phyloP scores from a whole-genome alignment of 2,329 filamentous ascomycete genomes.

The Pyrenophora graminea region DNA sequence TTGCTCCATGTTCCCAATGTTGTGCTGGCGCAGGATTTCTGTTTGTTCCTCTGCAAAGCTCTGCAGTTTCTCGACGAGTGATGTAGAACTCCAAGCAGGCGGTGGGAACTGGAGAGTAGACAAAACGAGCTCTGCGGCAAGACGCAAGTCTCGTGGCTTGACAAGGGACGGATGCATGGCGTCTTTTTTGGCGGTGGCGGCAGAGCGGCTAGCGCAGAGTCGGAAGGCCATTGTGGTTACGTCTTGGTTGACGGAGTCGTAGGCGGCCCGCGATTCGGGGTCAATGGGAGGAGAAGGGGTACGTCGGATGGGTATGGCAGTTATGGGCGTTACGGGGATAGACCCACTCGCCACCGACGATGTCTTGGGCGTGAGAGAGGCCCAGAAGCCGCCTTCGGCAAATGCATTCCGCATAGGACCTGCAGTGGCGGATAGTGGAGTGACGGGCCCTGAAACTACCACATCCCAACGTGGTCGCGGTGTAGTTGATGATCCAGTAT shows the following conservation, averaged over 20 bases:
- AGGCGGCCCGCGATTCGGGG: conserved; percentile 5
- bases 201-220: conserved; percentile 12
- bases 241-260: conserved; percentile 1
- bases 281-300: conserved; percentile 1
- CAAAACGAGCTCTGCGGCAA: conserved; percentile 6
- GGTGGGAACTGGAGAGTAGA: neutral
- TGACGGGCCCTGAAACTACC: conserved; percentile 11
- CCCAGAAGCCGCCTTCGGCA: conserved; percentile 22
- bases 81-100: neutral
- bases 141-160: conserved; percentile 1
- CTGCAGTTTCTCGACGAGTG: neutral
- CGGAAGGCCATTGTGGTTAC: conserved; percentile 8
- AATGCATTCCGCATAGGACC: conserved; percentile 23
- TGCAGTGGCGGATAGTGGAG: conserved; percentile 17
- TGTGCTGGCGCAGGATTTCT: conserved; percentile 1
- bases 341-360: neutral
- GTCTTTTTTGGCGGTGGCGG: neutral
- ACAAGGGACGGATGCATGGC: conserved; percentile 16
- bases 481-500: neutral
- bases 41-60: conserved; percentile 10
- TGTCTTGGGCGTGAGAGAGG: conserved; percentile 11
- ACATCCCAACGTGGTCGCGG: conserved; percentile 25
- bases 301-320: conserved; percentile 2
- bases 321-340: neutral
- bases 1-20: neutral